Conservation (phyloP, 805 yeast genomes). For the Kodamaea sagamina region DNA sequence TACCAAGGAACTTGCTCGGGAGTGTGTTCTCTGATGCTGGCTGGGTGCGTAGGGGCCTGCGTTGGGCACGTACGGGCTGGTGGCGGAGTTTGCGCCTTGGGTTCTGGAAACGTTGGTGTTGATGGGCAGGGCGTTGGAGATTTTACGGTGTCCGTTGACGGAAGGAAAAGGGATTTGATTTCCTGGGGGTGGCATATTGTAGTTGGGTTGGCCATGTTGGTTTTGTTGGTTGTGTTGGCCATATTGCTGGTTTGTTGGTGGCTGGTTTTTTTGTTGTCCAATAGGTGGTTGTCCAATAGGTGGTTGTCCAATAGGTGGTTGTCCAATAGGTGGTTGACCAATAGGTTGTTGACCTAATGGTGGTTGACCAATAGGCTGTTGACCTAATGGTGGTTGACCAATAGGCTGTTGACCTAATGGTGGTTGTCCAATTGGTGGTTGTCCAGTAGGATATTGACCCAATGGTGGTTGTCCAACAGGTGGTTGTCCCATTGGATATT, state of each 20-base stretch:
- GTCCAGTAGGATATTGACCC: background rate
- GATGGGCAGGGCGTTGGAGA: constrained; percentile 12
- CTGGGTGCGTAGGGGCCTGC: constrained; percentile 48
- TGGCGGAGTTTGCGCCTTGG: constrained; percentile 23
- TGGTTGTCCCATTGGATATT: background rate
- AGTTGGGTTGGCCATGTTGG: background rate
- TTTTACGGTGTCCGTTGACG: constrained; percentile 2
- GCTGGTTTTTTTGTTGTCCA: background rate
- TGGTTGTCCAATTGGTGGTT: constrained; percentile 1
- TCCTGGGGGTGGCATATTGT: background rate
- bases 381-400: background rate
- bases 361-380: constrained; percentile 3
- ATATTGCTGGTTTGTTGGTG: too few species aligned
- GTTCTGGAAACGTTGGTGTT: constrained; percentile 29
- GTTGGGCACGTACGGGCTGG: constrained; percentile 45
- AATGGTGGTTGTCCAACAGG: background rate
- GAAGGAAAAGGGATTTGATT: constrained; percentile 14
- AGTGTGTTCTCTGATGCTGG: constrained; percentile 35
- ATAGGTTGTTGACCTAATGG: background rate
- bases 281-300: constrained; percentile 2
- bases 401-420: background rate
- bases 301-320: constrained; percentile 1
- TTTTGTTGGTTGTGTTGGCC: too few species aligned
- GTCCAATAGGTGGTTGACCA: constrained; percentile 3
- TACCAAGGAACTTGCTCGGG: constrained; percentile 42